These are phyloP conservation scores for Backusella liffmaniae DNA, from an alignment of 192 early-diverging fungal species.

Conservation along the genomic window DNA sequence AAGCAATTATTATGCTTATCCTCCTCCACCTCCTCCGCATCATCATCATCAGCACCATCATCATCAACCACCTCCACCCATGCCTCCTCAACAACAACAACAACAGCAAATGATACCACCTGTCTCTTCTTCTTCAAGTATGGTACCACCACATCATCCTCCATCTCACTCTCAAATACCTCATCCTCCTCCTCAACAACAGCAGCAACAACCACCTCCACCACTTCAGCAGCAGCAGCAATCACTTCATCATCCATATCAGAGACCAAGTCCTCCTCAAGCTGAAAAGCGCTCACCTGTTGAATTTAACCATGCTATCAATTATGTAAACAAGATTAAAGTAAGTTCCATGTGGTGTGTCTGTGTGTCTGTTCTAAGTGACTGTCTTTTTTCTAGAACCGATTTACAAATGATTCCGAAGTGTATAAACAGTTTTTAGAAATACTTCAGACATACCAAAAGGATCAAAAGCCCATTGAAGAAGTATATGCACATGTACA, in stretches of 20 bases:
- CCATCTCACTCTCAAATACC: constrained; percentile 12
- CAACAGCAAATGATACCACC: constrained; percentile 9
- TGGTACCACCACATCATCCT: constrained; percentile 13
- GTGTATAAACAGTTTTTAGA: constrained; percentile 98
- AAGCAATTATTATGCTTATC: background rate
- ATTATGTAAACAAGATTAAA: constrained; percentile 99
- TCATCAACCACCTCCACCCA: background rate
- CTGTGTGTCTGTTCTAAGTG: background rate
- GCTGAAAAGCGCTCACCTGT: constrained; percentile 67
- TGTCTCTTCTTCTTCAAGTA: background rate
- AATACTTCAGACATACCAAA: constrained; percentile 97
- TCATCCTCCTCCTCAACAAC: background rate
- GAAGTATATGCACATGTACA: constrained; percentile 97
- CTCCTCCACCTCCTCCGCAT: background rate
- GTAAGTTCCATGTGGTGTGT: constrained; percentile 31
- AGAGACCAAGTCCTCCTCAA: constrained; percentile 29
- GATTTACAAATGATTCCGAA: constrained; percentile 90
- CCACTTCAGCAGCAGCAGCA: background rate
- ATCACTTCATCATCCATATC: constrained; percentile 9
- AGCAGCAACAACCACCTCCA: constrained; percentile 26
- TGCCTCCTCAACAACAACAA: constrained; percentile 1
- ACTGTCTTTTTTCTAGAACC: constrained; percentile 57
- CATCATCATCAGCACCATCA: background rate
- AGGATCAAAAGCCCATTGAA: constrained; percentile 93
- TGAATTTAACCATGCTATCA: constrained; percentile 98